Conservation (phyloP, 306 rosid species). For the Aeschynomene evenia region DNA sequence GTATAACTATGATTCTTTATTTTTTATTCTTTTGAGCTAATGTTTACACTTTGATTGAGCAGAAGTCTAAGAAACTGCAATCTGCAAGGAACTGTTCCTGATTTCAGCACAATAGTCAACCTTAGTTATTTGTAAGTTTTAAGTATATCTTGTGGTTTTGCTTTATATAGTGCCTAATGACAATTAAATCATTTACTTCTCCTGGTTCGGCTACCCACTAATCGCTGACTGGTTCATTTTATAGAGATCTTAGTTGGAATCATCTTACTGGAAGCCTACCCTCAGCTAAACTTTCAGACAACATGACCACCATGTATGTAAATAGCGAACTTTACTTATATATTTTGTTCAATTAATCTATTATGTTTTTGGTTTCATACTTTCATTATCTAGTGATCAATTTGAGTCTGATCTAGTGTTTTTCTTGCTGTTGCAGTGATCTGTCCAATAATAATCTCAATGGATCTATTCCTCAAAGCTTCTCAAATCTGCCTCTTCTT, state of each 20-base stretch:
- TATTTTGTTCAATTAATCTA: conserved; percentile 3
- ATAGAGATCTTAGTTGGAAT: conserved; percentile 88
- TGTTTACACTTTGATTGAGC: conserved; percentile 38
- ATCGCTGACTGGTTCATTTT: conserved; percentile 34
- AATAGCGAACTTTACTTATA: conserved; percentile 4
- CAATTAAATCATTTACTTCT: background rate
- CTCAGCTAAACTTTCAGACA: conserved; percentile 48
- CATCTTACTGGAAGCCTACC: conserved; percentile 64
- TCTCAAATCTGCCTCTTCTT: conserved; percentile 57
- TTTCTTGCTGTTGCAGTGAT: conserved; percentile 46
- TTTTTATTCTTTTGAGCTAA: conserved; percentile 19
- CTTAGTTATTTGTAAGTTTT: conserved; percentile 79
- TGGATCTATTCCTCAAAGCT: conserved; percentile 61
- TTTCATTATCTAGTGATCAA: conserved; percentile 8
- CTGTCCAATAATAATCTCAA: conserved; percentile 65
- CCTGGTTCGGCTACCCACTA: conserved; percentile 13
- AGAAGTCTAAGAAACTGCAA: conserved; percentile 90
- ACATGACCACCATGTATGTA: conserved; percentile 77
- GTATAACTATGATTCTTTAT: background rate
- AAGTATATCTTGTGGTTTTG: conserved; percentile 4
- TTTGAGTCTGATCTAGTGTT: conserved; percentile 9
- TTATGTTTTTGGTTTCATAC: conserved; percentile 15
- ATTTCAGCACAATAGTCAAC: conserved; percentile 53
- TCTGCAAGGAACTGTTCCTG: conserved; percentile 77
- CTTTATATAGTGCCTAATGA: conserved; percentile 11